Base-by-base conservation (phyloP, 495 filamentous ascomycete species). In the Articulospora tetracladia region DNA sequence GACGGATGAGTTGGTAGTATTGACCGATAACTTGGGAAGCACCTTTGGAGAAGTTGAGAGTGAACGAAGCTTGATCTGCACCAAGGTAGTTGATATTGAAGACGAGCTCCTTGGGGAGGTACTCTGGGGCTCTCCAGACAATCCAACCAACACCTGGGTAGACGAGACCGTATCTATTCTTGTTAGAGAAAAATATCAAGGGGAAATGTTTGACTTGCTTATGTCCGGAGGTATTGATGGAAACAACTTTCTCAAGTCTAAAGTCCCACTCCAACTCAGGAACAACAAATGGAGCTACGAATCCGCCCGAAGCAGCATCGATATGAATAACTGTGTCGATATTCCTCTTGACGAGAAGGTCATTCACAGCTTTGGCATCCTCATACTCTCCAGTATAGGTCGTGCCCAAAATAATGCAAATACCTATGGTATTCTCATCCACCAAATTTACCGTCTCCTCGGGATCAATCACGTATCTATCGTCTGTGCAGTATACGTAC, bases 11-110 rank as follows among this genome's bases (percentile, higher is more conserved):
- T 71, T 96, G 92, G 76, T 97, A 97, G 30, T 97, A 97, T 72
- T 97, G 92, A 28, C 92, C 92, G 68, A 97, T 96, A 62, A 97
- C 86, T 66, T 96, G 92, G 39, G 86, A 86, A 47, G 92, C 92
- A 58, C 92, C 92, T 73, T 94, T 93, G 70, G 87, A 92, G 79
- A 97, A 97, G 78, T 97, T 97, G 53, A 97, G 82, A n/a, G 92
- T 97, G 79, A 96, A 96, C 54, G 90, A 95, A n/a, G 92, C 86
- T 74, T 97, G 92, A 65, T 97, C 91, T 24, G 92, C 89, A 55
- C 92, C 92, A 1, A 97, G 86, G 71, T 97, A 97, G 76, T 97
- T 97, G 81, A 96, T 93, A 80, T 95, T 96, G 83, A 97, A 97
- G 67, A 97, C 90, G 36, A 97, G 85, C 70, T 96, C 92, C 71